A percentile compares a stretch with the other conserved stretches of the same genome.
These are phyloP conservation scores for Saccharomyces mikatae DNA, from an alignment of 805 yeast genomes.

Conservation along the genomic window DNA sequence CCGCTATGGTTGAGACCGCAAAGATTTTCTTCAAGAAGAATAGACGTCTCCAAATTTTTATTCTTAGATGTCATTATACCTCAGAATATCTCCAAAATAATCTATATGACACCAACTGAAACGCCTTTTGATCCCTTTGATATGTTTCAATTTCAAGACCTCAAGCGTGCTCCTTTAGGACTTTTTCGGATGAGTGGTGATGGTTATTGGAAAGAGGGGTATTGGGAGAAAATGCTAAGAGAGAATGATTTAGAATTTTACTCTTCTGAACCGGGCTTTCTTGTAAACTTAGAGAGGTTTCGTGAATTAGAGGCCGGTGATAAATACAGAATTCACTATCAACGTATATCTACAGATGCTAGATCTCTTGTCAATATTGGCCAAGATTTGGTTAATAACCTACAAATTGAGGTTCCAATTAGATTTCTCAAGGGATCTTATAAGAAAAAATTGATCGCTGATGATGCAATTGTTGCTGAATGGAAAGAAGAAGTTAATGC, in stretches of 20 bases:
- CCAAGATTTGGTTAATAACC: slow-evolving; percentile 87
- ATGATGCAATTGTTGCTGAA: not conserved
- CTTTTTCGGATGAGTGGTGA: slow-evolving; percentile 73
- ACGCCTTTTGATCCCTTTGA: slow-evolving; percentile 77
- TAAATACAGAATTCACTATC: slow-evolving; percentile 73
- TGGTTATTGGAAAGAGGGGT: slow-evolving; percentile 84
- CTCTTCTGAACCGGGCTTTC: slow-evolving; percentile 78
- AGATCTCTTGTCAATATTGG: slow-evolving; percentile 74
- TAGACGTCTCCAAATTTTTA: slow-evolving; percentile 84
- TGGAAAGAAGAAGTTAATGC: not conserved
- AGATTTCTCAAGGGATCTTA: slow-evolving; percentile 5
- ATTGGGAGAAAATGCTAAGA: slow-evolving; percentile 63
- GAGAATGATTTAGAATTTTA: slow-evolving; percentile 48
- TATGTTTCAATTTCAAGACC: slow-evolving; percentile 30
- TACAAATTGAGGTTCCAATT: slow-evolving; percentile 48
- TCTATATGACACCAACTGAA: slow-evolving; percentile 65
- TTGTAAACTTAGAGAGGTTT: slow-evolving; percentile 65
- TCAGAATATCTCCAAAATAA: slow-evolving; percentile 58
- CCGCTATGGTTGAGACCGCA: slow-evolving; percentile 83
- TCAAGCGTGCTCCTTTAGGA: slow-evolving; percentile 47
- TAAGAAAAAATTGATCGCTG: not conserved
- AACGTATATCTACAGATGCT: slow-evolving; percentile 70
- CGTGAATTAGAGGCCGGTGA: slow-evolving; percentile 71
- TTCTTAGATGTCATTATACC: slow-evolving; percentile 87
- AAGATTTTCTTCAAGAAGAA: slow-evolving; percentile 64